Evolutionary conservation across 768 basidiomycete species (phyloP).

Genomic region (Strobilomyces echinocephalus): DNA sequence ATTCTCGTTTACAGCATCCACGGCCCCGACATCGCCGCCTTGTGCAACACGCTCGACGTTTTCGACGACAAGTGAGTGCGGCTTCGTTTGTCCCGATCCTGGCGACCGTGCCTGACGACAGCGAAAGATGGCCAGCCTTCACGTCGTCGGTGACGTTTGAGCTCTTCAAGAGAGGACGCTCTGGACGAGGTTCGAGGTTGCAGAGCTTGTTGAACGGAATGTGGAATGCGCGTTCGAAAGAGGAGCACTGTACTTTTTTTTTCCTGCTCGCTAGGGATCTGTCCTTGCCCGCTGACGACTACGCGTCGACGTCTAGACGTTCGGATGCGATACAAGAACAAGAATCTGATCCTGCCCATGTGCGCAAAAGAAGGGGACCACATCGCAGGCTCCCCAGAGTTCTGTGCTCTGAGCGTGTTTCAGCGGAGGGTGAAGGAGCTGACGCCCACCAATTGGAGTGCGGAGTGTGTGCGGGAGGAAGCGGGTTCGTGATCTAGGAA

Average conservation of each 20-base stretch:
- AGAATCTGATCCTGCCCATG: conserved; percentile 54
- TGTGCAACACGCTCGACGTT: conserved; percentile 62
- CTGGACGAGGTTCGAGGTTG: conserved; percentile 17
- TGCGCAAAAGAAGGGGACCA: conserved; percentile 67
- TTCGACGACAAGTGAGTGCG: conserved; percentile 69
- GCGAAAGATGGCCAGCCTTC: conserved; percentile 63
- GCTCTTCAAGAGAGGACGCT: conserved; percentile 44
- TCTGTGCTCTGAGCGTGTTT: conserved; percentile 68
- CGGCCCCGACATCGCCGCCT: conserved; percentile 63
- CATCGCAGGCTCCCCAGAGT: conserved; percentile 63
- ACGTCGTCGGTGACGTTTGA: conserved; percentile 73
- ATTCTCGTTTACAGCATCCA: conserved; percentile 69
- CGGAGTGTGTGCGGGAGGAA: conserved; percentile 46
- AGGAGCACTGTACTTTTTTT: conserved; percentile 42
- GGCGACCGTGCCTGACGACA: conserved; percentile 18
- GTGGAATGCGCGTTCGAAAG: conserved; percentile 23
- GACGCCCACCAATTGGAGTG: conserved; percentile 61
- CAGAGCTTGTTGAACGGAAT: conserved; percentile 43
- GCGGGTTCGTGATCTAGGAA: background rate
- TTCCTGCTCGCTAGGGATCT: background rate
- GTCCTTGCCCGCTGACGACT: background rate
- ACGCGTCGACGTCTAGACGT: conserved; percentile 39
- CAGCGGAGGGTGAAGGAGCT: conserved; percentile 57
- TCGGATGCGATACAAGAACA: conserved; percentile 76
- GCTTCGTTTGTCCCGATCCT: background rate